phyloP scores from a whole-genome alignment of 2,329 filamentous ascomycete species.

The Tolypocladium inflatum region DNA sequence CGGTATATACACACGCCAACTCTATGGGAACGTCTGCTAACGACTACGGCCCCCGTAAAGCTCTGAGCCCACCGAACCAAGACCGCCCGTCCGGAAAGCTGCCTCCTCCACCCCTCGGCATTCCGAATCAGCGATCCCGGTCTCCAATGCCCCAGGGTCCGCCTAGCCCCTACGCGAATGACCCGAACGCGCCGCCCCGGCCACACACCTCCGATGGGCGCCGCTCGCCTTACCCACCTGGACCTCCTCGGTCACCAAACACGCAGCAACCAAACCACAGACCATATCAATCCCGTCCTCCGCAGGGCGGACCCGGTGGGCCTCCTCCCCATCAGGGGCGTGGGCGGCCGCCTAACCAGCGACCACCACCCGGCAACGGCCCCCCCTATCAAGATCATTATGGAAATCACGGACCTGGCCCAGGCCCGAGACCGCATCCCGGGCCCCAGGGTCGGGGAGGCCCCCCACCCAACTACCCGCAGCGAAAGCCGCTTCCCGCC shows the following conservation, averaged over 20 bases:
- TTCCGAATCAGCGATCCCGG: slow-evolving; percentile 30
- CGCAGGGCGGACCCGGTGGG: slow-evolving; percentile 6
- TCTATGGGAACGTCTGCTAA: slow-evolving; percentile 44
- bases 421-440: slow-evolving; percentile 9
- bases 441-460: slow-evolving; percentile 16
- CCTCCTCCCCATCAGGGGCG: slow-evolving; percentile 11
- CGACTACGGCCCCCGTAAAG: slow-evolving; percentile 43
- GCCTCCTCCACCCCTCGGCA: slow-evolving; percentile 30
- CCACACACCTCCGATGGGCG: slow-evolving; percentile 22
- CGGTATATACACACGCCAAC: slow-evolving; percentile 42
- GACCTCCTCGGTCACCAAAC: slow-evolving; percentile 16
- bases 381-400: slow-evolving; percentile 11
- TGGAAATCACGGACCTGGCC: slow-evolving; percentile 15
- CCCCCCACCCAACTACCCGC: slow-evolving; percentile 10
- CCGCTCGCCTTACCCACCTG: slow-evolving; percentile 19
- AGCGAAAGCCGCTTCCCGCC: slow-evolving; percentile 20
- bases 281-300: slow-evolving; percentile 11
- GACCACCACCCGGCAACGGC: slow-evolving; percentile 8
- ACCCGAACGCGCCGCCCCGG: slow-evolving; percentile 17
- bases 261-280: slow-evolving; percentile 17
- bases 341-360: slow-evolving; percentile 10
- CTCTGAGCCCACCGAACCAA: slow-evolving; percentile 30
- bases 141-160: slow-evolving; percentile 30
- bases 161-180: slow-evolving; percentile 19
- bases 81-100: slow-evolving; percentile 25